phyloP scores from a whole-genome alignment of 768 basidiomycete genomes.

The Termitomyces sp. region DNA sequence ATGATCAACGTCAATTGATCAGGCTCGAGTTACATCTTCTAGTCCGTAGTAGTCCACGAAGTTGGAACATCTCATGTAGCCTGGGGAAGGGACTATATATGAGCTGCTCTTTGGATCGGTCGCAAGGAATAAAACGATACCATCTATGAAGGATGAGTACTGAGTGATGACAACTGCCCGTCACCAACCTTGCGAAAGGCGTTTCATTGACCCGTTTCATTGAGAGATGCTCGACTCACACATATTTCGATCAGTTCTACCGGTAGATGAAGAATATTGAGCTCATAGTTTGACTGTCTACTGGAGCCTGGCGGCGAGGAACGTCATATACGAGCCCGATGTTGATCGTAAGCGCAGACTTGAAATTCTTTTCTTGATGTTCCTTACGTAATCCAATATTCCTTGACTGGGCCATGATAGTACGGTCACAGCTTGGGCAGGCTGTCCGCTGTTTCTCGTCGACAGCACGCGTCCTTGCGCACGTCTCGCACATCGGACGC shows the following conservation, averaged over 20 bases:
- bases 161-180: background rate
- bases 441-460: slow-evolving; percentile 43
- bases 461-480: slow-evolving; percentile 40
- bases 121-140: background rate
- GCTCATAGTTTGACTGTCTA: slow-evolving; percentile 20
- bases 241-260: background rate
- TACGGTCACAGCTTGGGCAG: slow-evolving; percentile 26
- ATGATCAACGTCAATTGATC: slow-evolving; percentile 18
- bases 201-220: background rate
- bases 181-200: slow-evolving; percentile 16
- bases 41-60: background rate
- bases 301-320: slow-evolving; percentile 79
- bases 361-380: background rate
- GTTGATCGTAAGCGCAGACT: background rate
- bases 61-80: background rate
- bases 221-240: background rate
- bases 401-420: slow-evolving; percentile 22
- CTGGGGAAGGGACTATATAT: background rate
- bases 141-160: background rate
- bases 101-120: background rate
- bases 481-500: slow-evolving; percentile 64
- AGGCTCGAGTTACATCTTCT: background rate
- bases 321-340: background rate
- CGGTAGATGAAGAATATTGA: background rate
- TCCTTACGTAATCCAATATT: slow-evolving; percentile 6